Conservation (phyloP, 768 basidiomycete genomes). For the Suillus lakei region DNA sequence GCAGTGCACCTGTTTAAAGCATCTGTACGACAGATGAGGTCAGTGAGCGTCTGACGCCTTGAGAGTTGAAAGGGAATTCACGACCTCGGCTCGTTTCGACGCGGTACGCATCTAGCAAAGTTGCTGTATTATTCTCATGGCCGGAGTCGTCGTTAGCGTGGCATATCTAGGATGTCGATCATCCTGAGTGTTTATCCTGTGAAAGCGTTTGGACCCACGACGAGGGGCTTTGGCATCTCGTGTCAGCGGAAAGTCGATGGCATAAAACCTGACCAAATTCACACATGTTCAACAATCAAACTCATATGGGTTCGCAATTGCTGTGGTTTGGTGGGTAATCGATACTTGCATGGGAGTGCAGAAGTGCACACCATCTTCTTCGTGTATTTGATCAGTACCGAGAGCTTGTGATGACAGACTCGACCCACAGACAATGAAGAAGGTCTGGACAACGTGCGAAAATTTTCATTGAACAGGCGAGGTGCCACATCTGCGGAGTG, state of each 20-base stretch:
- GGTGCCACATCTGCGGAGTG: background rate
- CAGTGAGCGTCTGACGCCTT: background rate
- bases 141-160: background rate
- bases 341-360: background rate
- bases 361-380: background rate
- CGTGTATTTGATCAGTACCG: background rate
- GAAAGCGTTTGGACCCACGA: background rate
- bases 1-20: background rate
- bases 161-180: background rate
- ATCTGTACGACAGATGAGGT: background rate
- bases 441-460: background rate
- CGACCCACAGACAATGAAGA: background rate
- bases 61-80: background rate
- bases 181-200: background rate
- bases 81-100: background rate
- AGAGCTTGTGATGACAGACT: background rate
- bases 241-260: background rate
- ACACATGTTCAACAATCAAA: background rate
- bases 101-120: background rate
- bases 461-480: background rate
- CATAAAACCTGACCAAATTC: background rate
- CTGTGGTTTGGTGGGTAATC: background rate
- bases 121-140: background rate
- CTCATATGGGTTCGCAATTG: background rate
- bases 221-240: background rate